Evolutionary conservation across 2,329 filamentous ascomycete genomes (phyloP), one percentile per base, ranked within the genome.

Genomic region (Mollisiaceae sp.): DNA sequence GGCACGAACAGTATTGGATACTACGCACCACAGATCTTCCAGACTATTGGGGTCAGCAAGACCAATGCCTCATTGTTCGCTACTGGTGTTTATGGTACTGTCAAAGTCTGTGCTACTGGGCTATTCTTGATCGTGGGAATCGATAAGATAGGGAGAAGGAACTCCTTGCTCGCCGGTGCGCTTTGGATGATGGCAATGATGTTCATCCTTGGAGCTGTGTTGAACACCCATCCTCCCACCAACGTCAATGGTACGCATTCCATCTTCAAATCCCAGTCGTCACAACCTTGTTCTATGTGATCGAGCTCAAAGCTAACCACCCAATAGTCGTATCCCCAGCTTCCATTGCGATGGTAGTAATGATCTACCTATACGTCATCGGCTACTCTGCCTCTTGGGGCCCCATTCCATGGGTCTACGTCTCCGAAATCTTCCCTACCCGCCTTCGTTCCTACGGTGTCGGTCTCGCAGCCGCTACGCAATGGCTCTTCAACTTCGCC

Each of bases 401-500:
- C 0, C 86, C 87, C 0, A 87, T 87, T 14, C 89, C 87, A 77
- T 91, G 89, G 88, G 87, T 91, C 73, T 87, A 91, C 73, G 83
- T 89, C 14, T 84, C 83, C 15, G 89, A 92, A 77, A 91, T 91
- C 81, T 86, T 85, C 69, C 0, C 88, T n/a, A 65, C 63, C 2
- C 63, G 63, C 24, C 50, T 65, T 11, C 57, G 63, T 6, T 61
- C 63, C 22, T 65, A 60, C 56, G 63, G 63, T 18, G 63, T 65
- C 15, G 63, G 57, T 24, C 41, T 65, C 27, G 63, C 45, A n/a
- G 57, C 63, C 27, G 57, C 63, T 9, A 64, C 61, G 2, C 61
- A 64, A 39, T 90, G 88, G 88, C 78, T 91, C 1, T 91, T 91
- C 77, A 91, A 91, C 73, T 90, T 91, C 68, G 83, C 91, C 27